Evolutionary conservation across 2,329 filamentous ascomycete genomes (phyloP).

Genomic region (Neonectria magnoliae): DNA sequence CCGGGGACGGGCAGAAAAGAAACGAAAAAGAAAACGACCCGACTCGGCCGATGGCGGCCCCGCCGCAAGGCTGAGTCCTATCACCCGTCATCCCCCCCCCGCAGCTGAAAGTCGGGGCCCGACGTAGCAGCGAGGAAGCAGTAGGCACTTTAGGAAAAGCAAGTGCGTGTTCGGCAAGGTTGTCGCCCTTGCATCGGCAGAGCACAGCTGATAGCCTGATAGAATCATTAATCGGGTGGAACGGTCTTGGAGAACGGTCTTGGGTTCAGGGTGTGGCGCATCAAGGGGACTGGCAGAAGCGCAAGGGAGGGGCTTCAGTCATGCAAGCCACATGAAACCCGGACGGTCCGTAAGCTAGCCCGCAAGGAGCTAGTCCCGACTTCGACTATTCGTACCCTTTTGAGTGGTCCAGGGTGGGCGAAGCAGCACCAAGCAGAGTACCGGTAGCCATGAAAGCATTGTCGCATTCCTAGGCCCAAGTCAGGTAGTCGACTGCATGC

Average conservation of each 20-base stretch:
- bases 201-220: conserved; percentile 2
- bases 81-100: background rate
- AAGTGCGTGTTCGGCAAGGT: conserved; percentile 1
- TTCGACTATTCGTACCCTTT: background rate
- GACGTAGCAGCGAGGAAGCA: background rate
- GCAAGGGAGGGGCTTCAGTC: conserved; percentile 13
- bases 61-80: conserved; percentile 1
- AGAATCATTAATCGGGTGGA: conserved; percentile 1
- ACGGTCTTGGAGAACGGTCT: too few relatives aligned
- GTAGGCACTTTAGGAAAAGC: background rate
- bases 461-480: too few relatives aligned
- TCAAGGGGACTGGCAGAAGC: background rate
- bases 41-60: background rate
- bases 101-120: background rate
- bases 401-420: conserved; percentile 8
- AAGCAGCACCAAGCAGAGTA: too few relatives aligned
- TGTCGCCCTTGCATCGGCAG: conserved; percentile 21
- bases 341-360: conserved; percentile 9
- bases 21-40: conserved; percentile 1
- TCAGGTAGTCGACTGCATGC: background rate
- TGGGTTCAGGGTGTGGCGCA: conserved; percentile 7
- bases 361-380: background rate
- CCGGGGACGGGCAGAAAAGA: conserved; percentile 6
- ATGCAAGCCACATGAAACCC: conserved; percentile 16
- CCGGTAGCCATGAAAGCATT: too few relatives aligned